These are phyloP conservation scores for Claviceps lovelessii DNA, from an alignment of 2,329 filamentous ascomycete species.

Conservation along the genomic window DNA sequence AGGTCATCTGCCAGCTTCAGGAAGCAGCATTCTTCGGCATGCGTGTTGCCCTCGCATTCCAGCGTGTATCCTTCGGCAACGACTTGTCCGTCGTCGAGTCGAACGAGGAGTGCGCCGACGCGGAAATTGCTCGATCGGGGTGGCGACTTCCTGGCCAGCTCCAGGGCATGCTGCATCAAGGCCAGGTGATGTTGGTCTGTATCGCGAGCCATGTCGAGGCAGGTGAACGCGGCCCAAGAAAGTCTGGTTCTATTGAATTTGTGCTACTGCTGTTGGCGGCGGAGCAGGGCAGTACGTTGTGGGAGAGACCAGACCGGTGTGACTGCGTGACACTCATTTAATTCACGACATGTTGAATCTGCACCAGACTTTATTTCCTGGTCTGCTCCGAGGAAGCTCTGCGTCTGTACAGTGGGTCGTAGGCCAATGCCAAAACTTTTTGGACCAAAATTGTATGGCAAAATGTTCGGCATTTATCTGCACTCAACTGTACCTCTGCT, in stretches of 20 bases:
- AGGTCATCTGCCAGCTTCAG: slow-evolving; percentile 49
- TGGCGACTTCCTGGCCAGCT: slow-evolving; percentile 63
- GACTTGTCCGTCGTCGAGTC: slow-evolving; percentile 33
- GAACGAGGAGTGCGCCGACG: slow-evolving; percentile 78
- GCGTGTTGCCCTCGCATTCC: slow-evolving; percentile 83
- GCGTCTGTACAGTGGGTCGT: too few relatives aligned
- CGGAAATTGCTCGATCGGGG: slow-evolving; percentile 85
- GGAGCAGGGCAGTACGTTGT: background rate
- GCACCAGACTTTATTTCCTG: too few relatives aligned
- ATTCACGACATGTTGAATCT: background rate
- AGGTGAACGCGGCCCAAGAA: background rate
- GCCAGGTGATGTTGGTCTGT: slow-evolving; percentile 27
- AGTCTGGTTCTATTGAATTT: background rate
- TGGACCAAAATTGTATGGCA: too few relatives aligned
- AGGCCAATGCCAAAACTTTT: too few relatives aligned
- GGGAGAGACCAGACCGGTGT: background rate
- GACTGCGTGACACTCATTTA: background rate
- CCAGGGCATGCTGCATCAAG: slow-evolving; percentile 56
- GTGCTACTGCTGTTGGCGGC: background rate
- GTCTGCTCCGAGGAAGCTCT: background rate
- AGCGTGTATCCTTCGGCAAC: slow-evolving; percentile 79
- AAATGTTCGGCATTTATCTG: too few relatives aligned
- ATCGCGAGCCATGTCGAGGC: slow-evolving; percentile 11
- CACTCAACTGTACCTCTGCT: background rate
- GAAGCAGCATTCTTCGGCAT: slow-evolving; percentile 88